Evolutionary conservation across 768 basidiomycete species (phyloP), one percentile per base, ranked within the genome.

Genomic region (Lactarius tabidus): DNA sequence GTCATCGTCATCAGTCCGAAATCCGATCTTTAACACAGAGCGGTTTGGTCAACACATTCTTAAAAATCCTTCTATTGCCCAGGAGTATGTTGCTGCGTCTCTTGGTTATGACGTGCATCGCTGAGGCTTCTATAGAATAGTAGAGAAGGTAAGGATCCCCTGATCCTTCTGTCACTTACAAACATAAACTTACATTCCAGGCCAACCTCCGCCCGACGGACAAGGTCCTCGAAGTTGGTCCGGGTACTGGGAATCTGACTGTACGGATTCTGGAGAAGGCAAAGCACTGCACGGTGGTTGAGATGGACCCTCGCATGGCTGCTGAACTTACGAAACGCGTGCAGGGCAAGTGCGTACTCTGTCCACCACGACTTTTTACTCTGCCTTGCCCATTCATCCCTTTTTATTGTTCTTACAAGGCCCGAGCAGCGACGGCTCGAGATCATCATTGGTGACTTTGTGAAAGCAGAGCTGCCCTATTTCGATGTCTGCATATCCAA

Each of bases 401-500:
- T 51, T 48, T 26, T n/a, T 20, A n/a, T n/a, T 9, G 9, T n/a
- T 14, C 14, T 26, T n/a, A n/a, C 48, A 26, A 51, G 48, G 73
- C 94, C 97, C 3, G 94, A 95, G 73, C 96, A 98, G 76, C 85
- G 90, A 69, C 96, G 96, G 73, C 85, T 99, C 1, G 92, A 97
- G 69, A 88, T 98, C 67, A 86, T 97, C 70, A 90, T 99, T 64
- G 97, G 96, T 57, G 97, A 99, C 76, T 98, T 98, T 74, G 92
- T 98, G 73, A 98, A 98, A 77, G 93, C 91, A n/a, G 92, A 95
- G 60, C 80, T 99, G 23, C 97, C 97, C 12, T 98, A 95, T 77
- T 98, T 99, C 66, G 96, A 98, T 76, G 97, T 97, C 62, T 98
- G 96, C 81, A 98, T 99, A 72, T 95, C 93, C 71, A 99, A 99